Conservation (phyloP, 2,329 filamentous ascomycete genomes). For the Stemphylium beticola region DNA sequence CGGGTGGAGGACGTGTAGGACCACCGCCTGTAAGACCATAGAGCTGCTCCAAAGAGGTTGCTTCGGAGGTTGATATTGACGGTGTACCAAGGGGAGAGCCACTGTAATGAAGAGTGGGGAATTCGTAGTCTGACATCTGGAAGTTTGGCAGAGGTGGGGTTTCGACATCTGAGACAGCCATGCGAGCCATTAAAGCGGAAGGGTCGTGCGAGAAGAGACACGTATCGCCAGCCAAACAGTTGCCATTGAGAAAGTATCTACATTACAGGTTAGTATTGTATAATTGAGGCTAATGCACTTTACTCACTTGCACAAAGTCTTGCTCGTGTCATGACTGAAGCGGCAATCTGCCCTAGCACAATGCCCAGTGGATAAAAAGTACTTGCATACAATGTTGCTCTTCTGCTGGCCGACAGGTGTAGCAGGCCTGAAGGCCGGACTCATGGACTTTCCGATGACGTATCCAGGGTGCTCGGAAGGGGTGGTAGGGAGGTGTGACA, state of each 20-base stretch:
- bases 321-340: constrained; percentile 95
- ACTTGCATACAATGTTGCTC: constrained; percentile 93
- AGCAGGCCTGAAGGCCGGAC: constrained; percentile 70
- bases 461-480: constrained; percentile 67
- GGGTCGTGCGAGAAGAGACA: constrained; percentile 99
- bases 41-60: constrained; percentile 51
- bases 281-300: neutral
- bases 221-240: constrained; percentile 89
- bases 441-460: constrained; percentile 89
- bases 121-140: constrained; percentile 83
- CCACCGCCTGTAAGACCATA: constrained; percentile 44
- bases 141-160: constrained; percentile 72
- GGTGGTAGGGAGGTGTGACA: constrained; percentile 54
- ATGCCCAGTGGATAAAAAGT: constrained; percentile 93
- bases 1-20: constrained; percentile 67
- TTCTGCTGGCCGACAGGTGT: constrained; percentile 80
- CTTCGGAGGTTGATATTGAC: constrained; percentile 50
- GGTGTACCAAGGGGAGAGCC: constrained; percentile 51
- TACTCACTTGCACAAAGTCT: constrained; percentile 96
- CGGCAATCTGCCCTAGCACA: constrained; percentile 95
- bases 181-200: constrained; percentile 79
- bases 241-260: constrained; percentile 95
- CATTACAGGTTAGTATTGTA: constrained; percentile 31
- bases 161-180: constrained; percentile 73
- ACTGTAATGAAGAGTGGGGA: constrained; percentile 71